A percentile compares a stretch with the other conserved stretches of the same genome.
phyloP scores from a whole-genome alignment of 768 basidiomycete genomes.

The Albatrellus ellisii region DNA sequence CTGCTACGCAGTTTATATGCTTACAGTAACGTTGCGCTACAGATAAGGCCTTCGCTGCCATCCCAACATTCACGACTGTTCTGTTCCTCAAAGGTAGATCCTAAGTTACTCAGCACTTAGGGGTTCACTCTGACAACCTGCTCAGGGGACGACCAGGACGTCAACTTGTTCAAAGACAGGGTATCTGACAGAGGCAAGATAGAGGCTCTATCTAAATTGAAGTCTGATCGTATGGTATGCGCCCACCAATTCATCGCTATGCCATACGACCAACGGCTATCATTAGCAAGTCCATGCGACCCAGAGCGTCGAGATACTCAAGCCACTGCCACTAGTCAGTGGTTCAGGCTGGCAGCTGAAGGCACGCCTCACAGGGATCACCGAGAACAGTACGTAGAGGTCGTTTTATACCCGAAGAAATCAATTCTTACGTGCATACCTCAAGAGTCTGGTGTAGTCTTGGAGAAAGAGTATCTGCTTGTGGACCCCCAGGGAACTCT shows the following conservation, averaged over 20 bases:
- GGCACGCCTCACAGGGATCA: conserved; percentile 50
- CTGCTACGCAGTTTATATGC: not conserved
- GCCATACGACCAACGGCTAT: not conserved
- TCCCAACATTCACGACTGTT: conserved; percentile 82
- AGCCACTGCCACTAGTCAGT: conserved; percentile 61
- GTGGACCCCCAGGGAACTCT: conserved; percentile 44
- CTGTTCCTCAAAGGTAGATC: conserved; percentile 50
- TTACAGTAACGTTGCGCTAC: not conserved
- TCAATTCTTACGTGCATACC: not conserved
- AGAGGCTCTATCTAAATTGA: conserved; percentile 58
- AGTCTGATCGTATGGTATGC: conserved; percentile 58
- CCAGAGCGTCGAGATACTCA: conserved; percentile 70
- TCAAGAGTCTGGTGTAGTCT: conserved; percentile 61
- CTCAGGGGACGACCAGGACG: conserved; percentile 44
- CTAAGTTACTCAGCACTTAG: not conserved
- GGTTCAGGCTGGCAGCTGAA: conserved; percentile 73
- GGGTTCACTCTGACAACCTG: not conserved
- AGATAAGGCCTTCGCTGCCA: conserved; percentile 60
- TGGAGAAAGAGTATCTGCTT: conserved; percentile 50
- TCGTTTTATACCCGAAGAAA: not conserved
- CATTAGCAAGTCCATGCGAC: conserved; percentile 54
- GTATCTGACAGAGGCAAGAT: conserved; percentile 24
- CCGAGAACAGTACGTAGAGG: conserved; percentile 61
- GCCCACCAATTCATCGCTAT: not conserved
- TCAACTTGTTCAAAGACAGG: conserved; percentile 51